Evolutionary conservation across 176 grass and related monocot species (phyloP), one percentile per base, ranked within the genome.

Genomic region (Pharus latifolius): DNA sequence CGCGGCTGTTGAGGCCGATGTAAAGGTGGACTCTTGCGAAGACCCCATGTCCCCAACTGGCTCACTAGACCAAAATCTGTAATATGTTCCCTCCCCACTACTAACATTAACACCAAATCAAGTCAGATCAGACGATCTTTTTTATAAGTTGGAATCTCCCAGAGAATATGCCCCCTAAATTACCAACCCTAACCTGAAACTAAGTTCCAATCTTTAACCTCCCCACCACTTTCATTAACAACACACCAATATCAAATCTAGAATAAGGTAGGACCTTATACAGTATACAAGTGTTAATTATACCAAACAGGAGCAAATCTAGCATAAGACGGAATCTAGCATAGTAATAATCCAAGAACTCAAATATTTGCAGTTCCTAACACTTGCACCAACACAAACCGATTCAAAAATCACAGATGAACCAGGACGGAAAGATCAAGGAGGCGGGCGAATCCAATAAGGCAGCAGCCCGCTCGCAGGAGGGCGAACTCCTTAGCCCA

Each of bases 21-120:
- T 54, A 44, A 80, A 80, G 48, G 86, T 90, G 49, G 94, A 85
- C 42, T 80, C 93, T 43, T 92, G 92, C 59, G 74, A 87, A 70
- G 81, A 87, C 23, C 83, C 74, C 87, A 82, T 85, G 37, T 35
- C 63, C 40, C 19, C 25, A 75, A 14, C 9, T 43, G 29, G 18
- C 23, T 24, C 0, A 19, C 10, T 38, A 38, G 70, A 72, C 60
- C 25, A 72, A 60, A 56, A 51, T 50, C 43, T 11, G 7, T 43
- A 65, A 72, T 66, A 25, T 33, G 41, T 78, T 41, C 67, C 15
- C 51, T 61, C 27, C 68, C 27, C 44, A 60, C 13, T 16, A 67
- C 46, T 28, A 59, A 65, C 47, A 74, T 67, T 46, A 84, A 73
- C 53, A 79, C 59, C 31, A 78, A 73, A 66, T 32, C 37, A 73